Conservation (phyloP, 179 eudicot genomes). For the Patellifolia procumbens region DNA sequence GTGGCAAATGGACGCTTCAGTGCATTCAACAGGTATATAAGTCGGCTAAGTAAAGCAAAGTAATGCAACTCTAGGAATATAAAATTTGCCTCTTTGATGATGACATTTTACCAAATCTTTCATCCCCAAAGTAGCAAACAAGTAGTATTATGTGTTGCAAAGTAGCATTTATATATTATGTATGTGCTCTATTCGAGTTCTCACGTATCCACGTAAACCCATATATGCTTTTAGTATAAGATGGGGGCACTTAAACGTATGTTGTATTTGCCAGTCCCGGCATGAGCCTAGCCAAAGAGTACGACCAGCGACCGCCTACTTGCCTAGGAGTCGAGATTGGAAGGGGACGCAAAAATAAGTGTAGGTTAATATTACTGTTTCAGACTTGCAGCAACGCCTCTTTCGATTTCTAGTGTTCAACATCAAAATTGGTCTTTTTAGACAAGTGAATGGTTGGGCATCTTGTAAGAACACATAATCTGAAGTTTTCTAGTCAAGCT, state of each 20-base stretch:
- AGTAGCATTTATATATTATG: not conserved
- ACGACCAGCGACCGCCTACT: too few relatives aligned
- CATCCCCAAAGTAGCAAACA: not conserved
- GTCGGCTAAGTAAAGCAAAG: conserved; percentile 10
- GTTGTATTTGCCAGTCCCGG: too few relatives aligned
- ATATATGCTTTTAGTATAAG: too few relatives aligned
- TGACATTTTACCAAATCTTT: conserved; percentile 9
- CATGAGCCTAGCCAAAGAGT: too few relatives aligned
- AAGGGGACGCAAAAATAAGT: too few relatives aligned
- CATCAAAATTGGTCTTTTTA: not conserved
- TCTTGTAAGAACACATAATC: not conserved
- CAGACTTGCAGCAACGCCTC: too few relatives aligned
- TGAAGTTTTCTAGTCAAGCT: not conserved
- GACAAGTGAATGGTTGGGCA: not conserved
- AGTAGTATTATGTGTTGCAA: not conserved
- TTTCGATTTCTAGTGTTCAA: not conserved
- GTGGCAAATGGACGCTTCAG: not conserved
- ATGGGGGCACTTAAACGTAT: too few relatives aligned
- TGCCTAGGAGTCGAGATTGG: too few relatives aligned
- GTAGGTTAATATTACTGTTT: too few relatives aligned
- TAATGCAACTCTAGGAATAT: not conserved
- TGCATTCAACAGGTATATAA: not conserved
- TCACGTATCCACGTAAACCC: not conserved
- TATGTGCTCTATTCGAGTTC: not conserved
- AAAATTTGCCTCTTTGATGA: not conserved